These are phyloP conservation scores for Pharus latifolius DNA, from an alignment of 176 grass and related monocot genomes.

Conservation along the genomic window DNA sequence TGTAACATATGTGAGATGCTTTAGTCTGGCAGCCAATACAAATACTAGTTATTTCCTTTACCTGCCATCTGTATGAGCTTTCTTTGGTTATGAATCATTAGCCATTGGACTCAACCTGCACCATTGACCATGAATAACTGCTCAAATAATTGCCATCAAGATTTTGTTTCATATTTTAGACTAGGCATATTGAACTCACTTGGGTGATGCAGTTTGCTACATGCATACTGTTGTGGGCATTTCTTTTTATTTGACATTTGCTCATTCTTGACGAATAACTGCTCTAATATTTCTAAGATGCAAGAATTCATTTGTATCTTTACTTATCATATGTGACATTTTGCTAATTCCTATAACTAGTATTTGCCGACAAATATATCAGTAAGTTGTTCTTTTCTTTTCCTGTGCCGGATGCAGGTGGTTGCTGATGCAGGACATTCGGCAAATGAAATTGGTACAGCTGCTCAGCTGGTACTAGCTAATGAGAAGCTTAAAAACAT, in stretches of 20 bases:
- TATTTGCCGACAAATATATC: background rate
- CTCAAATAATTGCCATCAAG: no score
- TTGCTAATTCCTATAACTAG: no score
- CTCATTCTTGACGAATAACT: no score
- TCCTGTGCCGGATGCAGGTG: constrained; percentile 34
- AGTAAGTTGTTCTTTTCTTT: background rate
- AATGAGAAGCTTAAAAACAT: constrained; percentile 65
- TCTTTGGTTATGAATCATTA: no score
- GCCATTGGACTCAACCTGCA: no score
- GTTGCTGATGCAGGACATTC: constrained; percentile 88
- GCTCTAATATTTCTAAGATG: no score
- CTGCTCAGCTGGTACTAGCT: constrained; percentile 65
- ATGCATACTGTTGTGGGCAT: background rate
- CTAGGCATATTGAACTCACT: background rate
- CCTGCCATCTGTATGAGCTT: background rate
- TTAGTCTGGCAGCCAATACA: no score
- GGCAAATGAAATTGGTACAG: constrained; percentile 60
- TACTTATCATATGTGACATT: no score
- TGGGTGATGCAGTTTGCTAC: background rate
- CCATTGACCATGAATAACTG: no score
- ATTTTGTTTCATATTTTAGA: background rate
- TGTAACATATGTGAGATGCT: no score
- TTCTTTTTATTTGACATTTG: background rate
- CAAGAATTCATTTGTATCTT: no score
- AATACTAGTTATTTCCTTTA: background rate